These are phyloP conservation scores for Zymoseptoria crescenta DNA, from an alignment of 2,329 filamentous ascomycete species.

Conservation along the genomic window DNA sequence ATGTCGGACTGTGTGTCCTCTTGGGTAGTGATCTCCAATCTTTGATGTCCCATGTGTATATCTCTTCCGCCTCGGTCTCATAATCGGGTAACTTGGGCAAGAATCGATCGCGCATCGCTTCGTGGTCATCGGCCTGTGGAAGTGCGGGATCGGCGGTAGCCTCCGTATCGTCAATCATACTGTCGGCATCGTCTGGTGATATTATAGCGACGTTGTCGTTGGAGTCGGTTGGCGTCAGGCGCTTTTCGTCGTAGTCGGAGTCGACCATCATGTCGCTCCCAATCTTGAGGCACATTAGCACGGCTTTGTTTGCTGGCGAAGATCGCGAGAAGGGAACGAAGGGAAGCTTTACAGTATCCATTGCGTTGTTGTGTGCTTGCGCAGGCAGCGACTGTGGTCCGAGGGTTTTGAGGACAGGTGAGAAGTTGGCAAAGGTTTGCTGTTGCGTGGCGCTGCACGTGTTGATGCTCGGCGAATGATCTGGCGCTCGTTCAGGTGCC, in stretches of 20 bases:
- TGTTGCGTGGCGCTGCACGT: not conserved
- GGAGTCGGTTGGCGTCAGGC: slow-evolving; percentile 34
- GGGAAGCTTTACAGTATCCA: slow-evolving; percentile 11
- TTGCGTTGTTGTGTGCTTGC: slow-evolving; percentile 9
- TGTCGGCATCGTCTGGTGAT: slow-evolving; percentile 47
- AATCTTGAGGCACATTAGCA: slow-evolving; percentile 35
- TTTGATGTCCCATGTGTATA: slow-evolving; percentile 80
- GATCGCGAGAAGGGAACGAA: not conserved
- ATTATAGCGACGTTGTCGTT: slow-evolving; percentile 50
- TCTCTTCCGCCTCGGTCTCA: slow-evolving; percentile 65
- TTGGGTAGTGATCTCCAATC: slow-evolving; percentile 69
- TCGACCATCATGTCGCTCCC: slow-evolving; percentile 58
- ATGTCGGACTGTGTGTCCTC: slow-evolving; percentile 80
- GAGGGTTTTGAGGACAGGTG: not conserved
- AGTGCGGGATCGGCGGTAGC: slow-evolving; percentile 35
- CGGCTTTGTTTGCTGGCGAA: not conserved
- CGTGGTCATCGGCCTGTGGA: slow-evolving; percentile 54
- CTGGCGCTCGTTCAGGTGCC: not conserved
- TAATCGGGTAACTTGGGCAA: slow-evolving; percentile 72
- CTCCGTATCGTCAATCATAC: slow-evolving; percentile 47
- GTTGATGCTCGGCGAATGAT: not conserved
- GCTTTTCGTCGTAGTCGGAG: slow-evolving; percentile 55
- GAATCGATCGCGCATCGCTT: slow-evolving; percentile 76
- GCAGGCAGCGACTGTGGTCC: slow-evolving; percentile 6
- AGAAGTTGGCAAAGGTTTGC: not conserved